A percentile compares a stretch with the other conserved stretches of the same genome.
Conservation (phyloP, 257 asterid species). For the Solanum stenotomum region DNA sequence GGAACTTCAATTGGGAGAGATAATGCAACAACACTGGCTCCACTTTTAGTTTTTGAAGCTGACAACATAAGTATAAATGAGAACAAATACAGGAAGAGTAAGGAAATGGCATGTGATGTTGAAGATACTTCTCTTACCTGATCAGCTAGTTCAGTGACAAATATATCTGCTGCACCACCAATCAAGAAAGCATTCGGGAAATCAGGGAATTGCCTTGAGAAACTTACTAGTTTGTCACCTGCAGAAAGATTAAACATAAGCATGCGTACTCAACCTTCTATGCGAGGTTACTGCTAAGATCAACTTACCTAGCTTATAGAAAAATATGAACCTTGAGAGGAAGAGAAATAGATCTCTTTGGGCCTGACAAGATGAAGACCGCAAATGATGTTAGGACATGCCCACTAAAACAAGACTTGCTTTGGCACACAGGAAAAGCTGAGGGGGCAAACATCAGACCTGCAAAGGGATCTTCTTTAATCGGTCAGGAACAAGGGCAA, state of each 20-base stretch:
- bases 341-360: conserved; percentile 82
- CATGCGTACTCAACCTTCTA: conserved; percentile 3
- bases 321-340: conserved; percentile 67
- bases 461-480: conserved; percentile 74
- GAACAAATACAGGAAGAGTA: neutral
- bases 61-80: conserved; percentile 8
- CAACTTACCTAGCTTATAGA: conserved; percentile 60
- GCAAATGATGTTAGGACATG: neutral
- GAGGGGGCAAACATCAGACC: conserved; percentile 29
- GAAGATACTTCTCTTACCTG: conserved; percentile 43
- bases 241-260: conserved; percentile 8
- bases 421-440: neutral
- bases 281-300: neutral
- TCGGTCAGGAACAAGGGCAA: conserved; percentile 60
- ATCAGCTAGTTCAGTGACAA: conserved; percentile 82
- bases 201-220: conserved; percentile 74
- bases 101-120: neutral
- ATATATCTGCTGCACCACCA: conserved; percentile 70
- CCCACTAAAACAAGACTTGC: neutral
- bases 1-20: conserved; percentile 65
- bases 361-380: conserved; percentile 35
- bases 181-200: conserved; percentile 82
- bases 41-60: conserved; percentile 94
- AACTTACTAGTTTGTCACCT: conserved; percentile 69
- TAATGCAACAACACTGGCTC: conserved; percentile 95